phyloP scores from a whole-genome alignment of 2,329 filamentous ascomycete species.

The Rhexocercosporidium sp. region DNA sequence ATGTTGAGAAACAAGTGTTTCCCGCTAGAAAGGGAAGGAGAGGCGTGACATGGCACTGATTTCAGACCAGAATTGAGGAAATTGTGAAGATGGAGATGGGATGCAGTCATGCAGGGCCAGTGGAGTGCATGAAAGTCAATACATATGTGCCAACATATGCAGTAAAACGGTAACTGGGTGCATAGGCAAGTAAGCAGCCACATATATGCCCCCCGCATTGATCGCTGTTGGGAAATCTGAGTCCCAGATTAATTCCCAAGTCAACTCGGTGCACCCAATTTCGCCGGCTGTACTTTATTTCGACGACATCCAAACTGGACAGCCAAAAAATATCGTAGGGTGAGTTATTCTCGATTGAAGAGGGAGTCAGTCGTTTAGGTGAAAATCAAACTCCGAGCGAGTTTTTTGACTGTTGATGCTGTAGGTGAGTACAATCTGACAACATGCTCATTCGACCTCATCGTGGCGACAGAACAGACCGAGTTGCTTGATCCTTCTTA shows the following conservation, averaged over 20 bases:
- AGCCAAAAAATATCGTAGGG: neutral
- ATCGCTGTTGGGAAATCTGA: neutral
- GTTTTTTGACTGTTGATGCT: neutral
- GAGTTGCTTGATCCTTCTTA: neutral
- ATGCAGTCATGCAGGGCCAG: neutral
- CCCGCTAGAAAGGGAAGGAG: neutral
- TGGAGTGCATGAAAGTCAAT: constrained; percentile 4
- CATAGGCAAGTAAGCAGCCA: neutral
- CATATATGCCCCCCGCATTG: neutral
- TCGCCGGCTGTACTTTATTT: neutral
- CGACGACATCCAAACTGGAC: neutral
- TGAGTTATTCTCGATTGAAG: neutral
- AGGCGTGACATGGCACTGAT: neutral
- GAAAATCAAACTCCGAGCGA: neutral
- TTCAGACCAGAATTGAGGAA: neutral
- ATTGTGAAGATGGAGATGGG: too few relatives aligned
- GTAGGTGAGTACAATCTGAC: neutral
- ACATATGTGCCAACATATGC: neutral
- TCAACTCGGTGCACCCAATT: neutral
- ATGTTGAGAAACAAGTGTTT: neutral
- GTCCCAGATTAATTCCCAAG: neutral
- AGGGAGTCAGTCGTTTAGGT: neutral
- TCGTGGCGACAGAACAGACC: neutral
- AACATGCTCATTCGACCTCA: constrained; percentile 5
- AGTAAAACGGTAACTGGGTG: neutral